Evolutionary conservation across 495 filamentous ascomycete genomes (phyloP), one percentile per base, ranked within the genome.

Genomic region (Penicillium canescens): DNA sequence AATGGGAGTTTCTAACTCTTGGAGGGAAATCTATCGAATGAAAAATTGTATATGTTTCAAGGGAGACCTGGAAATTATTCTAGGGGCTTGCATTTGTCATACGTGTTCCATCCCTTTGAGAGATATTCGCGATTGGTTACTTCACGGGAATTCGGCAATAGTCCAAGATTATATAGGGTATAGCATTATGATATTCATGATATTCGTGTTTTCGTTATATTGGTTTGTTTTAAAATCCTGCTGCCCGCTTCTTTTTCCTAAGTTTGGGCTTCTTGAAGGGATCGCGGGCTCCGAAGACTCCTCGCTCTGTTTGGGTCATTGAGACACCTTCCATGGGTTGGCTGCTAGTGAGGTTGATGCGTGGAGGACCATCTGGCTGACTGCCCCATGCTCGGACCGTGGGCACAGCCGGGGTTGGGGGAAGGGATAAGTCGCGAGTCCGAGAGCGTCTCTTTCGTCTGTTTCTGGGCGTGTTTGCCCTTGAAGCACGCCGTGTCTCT

Each of bases 61-160:
- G 13, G 7, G 8, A 7, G 6, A 2, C 7, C 9, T 31, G 6
- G 0, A 31, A 31, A 31, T 31, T 31, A 41, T 10, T 41, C n/a
- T 14, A 41, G 38, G 14, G 18, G 40, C 28, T 31, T 43, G 16
- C 21, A 62, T 62, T 92, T 63, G 88, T 92, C 57, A 57, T 50
- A 28, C 52, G 28, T 31, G 28, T 37, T 46, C 40, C 42, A 51
- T 46, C 44, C 49, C 45, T 50, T 52, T 46, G 31, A 35, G 49
- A 42, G 24, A 61, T 53, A 59, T 64, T 41, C 23, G 55, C 63
- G 21, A 63, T 63, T 63, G 63, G 53, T 34, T 37, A 11, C 14
- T 21, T 18, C 6, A 35, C 21, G 14, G 24, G 7, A 39, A 81
- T 91, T 69, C 80, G 84, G 26, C 87, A 86, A 56, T 46, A 42